Conservation (phyloP, 192 early-diverging fungal species). For the Podila verticillata region DNA sequence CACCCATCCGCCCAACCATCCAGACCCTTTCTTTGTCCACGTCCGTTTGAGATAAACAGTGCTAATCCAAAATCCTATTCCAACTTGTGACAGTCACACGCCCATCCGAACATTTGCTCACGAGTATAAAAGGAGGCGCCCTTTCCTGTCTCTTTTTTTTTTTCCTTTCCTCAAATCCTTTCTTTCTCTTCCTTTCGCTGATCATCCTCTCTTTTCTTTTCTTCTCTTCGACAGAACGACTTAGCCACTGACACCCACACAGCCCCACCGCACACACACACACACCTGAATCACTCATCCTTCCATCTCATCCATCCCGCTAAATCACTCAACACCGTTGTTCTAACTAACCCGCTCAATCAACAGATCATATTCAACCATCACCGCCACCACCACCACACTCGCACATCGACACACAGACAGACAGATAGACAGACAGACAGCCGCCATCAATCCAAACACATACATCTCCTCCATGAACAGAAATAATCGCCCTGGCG, state of each 20-base stretch:
- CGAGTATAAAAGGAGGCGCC: too few species aligned
- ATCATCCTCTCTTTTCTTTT: not conserved
- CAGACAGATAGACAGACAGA: too few species aligned
- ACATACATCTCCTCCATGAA: not conserved
- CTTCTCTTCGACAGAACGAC: too few species aligned
- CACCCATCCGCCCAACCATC: too few species aligned
- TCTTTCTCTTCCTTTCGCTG: not conserved
- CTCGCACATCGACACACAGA: too few species aligned
- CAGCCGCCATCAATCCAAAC: too few species aligned
- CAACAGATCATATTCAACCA: not conserved
- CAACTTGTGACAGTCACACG: too few species aligned
- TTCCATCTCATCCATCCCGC: not conserved
- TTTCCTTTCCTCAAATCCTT: not conserved
- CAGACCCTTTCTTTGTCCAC: too few species aligned
- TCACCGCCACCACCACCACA: too few species aligned
- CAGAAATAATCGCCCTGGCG: not conserved
- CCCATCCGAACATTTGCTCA: not conserved
- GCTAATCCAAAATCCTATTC: too few species aligned
- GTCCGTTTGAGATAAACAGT: too few species aligned
- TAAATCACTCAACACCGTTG: not conserved
- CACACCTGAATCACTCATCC: not conserved
- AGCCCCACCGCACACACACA: slow-evolving; percentile 4
- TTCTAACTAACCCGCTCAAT: not conserved
- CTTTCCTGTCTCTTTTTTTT: slow-evolving; percentile 6
- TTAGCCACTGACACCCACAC: too few species aligned